These are phyloP conservation scores for Ilex aquifolium DNA, from an alignment of 257 asterid genomes.

Conservation along the genomic window DNA sequence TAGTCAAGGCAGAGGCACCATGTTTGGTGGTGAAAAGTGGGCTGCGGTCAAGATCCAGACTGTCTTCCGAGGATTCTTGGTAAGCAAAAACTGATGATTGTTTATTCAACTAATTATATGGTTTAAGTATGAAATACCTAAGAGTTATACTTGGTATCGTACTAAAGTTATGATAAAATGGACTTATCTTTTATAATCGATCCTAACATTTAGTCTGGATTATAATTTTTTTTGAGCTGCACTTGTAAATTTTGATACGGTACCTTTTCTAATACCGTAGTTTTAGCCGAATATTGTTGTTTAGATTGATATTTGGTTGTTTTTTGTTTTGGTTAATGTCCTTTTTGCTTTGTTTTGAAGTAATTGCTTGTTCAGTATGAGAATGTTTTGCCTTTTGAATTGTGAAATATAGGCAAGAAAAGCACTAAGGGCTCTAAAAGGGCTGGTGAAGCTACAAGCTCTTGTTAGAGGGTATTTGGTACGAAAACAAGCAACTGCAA, in stretches of 20 bases:
- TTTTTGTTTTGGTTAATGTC: not conserved
- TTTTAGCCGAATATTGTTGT: no score
- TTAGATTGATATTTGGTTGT: no score
- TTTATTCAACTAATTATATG: not conserved
- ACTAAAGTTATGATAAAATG: no score
- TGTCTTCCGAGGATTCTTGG: constrained; percentile 71
- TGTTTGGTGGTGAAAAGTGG: constrained; percentile 36
- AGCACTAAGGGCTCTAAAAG: constrained; percentile 75
- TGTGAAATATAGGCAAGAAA: constrained; percentile 59
- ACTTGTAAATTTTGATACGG: not conserved
- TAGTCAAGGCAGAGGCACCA: constrained; percentile 43
- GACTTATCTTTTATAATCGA: no score
- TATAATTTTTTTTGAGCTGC: not conserved
- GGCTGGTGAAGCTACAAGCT: constrained; percentile 79
- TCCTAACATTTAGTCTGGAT: not conserved
- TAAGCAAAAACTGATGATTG: constrained; percentile 5
- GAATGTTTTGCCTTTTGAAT: not conserved
- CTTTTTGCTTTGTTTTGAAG: not conserved
- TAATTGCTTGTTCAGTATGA: not conserved
- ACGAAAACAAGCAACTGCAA: constrained; percentile 67
- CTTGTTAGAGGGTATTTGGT: constrained; percentile 71
- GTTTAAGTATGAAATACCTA: no score
- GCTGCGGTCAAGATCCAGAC: constrained; percentile 70
- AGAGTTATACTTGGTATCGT: no score
- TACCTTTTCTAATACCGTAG: no score